Conservation (phyloP, 2,329 filamentous ascomycete genomes). For the Thermomyces lanuginosus region DNA sequence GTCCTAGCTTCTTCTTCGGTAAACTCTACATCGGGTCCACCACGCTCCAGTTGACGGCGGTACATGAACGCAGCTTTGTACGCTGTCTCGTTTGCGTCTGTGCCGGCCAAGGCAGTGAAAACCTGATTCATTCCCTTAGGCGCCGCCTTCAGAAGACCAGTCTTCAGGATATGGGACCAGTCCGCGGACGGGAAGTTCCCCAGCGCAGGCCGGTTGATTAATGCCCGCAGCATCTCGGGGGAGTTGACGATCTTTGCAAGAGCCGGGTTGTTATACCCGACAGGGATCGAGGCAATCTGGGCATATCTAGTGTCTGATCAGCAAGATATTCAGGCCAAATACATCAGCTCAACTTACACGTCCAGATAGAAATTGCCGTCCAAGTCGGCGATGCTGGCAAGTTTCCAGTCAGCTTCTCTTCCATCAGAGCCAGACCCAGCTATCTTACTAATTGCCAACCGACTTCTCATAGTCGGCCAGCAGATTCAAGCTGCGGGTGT, state of each 20-base stretch:
- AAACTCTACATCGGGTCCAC: slow-evolving; percentile 62
- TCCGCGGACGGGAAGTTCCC: slow-evolving; percentile 81
- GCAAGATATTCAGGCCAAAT: background rate
- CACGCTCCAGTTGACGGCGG: slow-evolving; percentile 64
- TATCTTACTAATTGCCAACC: slow-evolving; percentile 55
- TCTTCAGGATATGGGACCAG: slow-evolving; percentile 65
- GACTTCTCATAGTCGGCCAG: slow-evolving; percentile 59
- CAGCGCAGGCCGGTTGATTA: slow-evolving; percentile 78
- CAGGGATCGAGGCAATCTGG: slow-evolving; percentile 81
- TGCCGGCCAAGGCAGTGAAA: slow-evolving; percentile 77
- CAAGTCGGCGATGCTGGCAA: slow-evolving; percentile 29
- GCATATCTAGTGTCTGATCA: slow-evolving; percentile 43
- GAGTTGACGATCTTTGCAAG: slow-evolving; percentile 54
- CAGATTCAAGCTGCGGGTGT: slow-evolving; percentile 75
- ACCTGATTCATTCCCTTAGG: slow-evolving; percentile 75
- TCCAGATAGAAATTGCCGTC: slow-evolving; percentile 37
- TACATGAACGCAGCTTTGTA: slow-evolving; percentile 96
- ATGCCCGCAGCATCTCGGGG: slow-evolving; percentile 59
- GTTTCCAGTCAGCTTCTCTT: background rate
- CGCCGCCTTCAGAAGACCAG: slow-evolving; percentile 64
- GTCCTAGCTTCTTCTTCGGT: slow-evolving; percentile 56
- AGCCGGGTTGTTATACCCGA: slow-evolving; percentile 80
- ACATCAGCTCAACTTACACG: slow-evolving; percentile 26
- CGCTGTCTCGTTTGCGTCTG: slow-evolving; percentile 84
- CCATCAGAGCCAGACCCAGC: background rate